Evolutionary conservation across 2,329 filamentous ascomycete genomes (phyloP).

Genomic region (Pseudogymnoascus sp.): DNA sequence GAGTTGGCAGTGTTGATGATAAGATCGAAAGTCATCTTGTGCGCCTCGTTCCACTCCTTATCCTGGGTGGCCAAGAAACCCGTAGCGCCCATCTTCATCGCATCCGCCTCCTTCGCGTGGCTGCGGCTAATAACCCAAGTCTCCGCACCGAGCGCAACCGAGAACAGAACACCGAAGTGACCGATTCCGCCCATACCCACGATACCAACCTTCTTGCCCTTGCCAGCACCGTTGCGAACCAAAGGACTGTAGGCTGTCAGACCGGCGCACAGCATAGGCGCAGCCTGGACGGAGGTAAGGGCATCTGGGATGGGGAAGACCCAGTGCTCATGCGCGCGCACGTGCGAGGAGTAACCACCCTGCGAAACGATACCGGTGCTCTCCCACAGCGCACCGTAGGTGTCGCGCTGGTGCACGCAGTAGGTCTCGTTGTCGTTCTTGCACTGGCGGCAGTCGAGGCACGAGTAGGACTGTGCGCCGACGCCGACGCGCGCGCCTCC

Average conservation of each 20-base stretch:
- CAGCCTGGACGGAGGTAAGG: conserved; percentile 55
- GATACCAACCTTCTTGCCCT: conserved; percentile 72
- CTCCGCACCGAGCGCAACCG: conserved; percentile 59
- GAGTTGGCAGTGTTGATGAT: conserved; percentile 70
- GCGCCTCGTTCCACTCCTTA: conserved; percentile 50
- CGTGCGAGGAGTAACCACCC: conserved; percentile 61
- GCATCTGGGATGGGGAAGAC: conserved; percentile 70
- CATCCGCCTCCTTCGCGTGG: conserved; percentile 54
- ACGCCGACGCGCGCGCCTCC: conserved; percentile 47
- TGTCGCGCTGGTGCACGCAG: conserved; percentile 44
- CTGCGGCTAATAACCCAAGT: conserved; percentile 56
- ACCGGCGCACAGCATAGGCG: conserved; percentile 80
- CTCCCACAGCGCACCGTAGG: conserved; percentile 45
- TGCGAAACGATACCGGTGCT: conserved; percentile 55
- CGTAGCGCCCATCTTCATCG: conserved; percentile 52
- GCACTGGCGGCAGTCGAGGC: conserved; percentile 48
- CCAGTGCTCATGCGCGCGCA: conserved; percentile 72
- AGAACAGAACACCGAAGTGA: conserved; percentile 64
- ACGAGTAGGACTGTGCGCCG: conserved; percentile 48
- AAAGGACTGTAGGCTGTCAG: conserved; percentile 75
- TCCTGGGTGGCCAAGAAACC: conserved; percentile 54
- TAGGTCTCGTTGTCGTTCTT: conserved; percentile 51
- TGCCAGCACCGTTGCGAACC: conserved; percentile 66
- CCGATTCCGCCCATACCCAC: conserved; percentile 68
- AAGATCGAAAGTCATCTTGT: conserved; percentile 63